Base-by-base conservation (phyloP, 768 basidiomycete genomes). In the Ramaria rubella region DNA sequence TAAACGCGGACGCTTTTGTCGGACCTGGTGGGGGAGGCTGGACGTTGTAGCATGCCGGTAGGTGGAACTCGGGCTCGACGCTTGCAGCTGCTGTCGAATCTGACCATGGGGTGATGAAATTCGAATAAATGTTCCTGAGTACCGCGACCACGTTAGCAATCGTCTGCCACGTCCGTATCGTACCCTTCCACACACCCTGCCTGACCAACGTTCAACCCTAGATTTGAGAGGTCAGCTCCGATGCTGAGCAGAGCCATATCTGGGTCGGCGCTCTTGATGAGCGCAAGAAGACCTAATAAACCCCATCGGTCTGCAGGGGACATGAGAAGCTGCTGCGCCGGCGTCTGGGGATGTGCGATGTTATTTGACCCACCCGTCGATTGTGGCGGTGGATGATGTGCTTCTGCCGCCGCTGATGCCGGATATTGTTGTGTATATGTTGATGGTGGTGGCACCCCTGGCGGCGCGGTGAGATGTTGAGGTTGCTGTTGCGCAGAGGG, bases 301-400 rank as follows among this genome's bases (percentile, higher is more conserved):
- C 94, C 94, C 93, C 94, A 98, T 66, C 92, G 81, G 71, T 98
- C 94, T 38, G 94, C 94, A 1, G 94, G 91, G 60, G 86, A 89
- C 62, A 90, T 82, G 40, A 96, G 79, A 15, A 98, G 82, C 71
- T 98, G 94, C 68, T 96, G 90, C 44, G 92, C 91, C 1, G 94
- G 93, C 43, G 90, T 91, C 68, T 90, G 87, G 58, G 90, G 86
- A 58, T 71, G 63, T 36, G 65, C 70, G 80, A 79, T 60, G 29
- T 44, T 23, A 45, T 57, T 56, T 33, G 57, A 21, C 21, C 42
- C 30, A 12, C 27, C 12, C 15, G 50, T 23, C 17, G 42, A 7
- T 61, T 59, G 15, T 59, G 59, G 52, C 62, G 56, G 12, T 49
- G 54, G 12, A 5, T 15, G 45, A 60, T 59, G 61, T 55, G 58